Conservation (phyloP, 1,284 basidiomycete genomes). For the Cryptococcus sp. region DNA sequence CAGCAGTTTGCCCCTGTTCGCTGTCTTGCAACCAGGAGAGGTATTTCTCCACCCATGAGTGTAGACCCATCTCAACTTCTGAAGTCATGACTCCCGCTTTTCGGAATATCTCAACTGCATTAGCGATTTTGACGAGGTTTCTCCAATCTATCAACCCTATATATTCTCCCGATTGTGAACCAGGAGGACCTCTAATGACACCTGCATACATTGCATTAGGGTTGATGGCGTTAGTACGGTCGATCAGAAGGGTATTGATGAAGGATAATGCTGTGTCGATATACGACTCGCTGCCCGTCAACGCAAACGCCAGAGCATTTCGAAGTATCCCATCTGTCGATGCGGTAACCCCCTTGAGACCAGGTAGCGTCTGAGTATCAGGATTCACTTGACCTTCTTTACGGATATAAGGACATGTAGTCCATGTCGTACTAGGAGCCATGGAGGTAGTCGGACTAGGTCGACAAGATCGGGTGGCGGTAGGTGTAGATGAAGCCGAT, state of each 20-base stretch:
- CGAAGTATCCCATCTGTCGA: neutral
- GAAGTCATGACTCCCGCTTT: too few species aligned
- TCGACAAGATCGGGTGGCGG: too few species aligned
- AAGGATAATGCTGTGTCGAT: slow-evolving; percentile 47
- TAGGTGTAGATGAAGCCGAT: too few species aligned
- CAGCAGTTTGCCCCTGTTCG: slow-evolving; percentile 53
- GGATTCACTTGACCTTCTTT: too few species aligned
- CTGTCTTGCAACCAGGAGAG: slow-evolving; percentile 57
- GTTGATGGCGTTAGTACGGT: slow-evolving; percentile 56
- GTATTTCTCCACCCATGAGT: too few species aligned
- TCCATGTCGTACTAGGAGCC: too few species aligned
- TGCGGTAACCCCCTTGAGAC: neutral
- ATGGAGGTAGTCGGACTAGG: too few species aligned
- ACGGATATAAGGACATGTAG: too few species aligned
- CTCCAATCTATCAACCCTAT: slow-evolving; percentile 57
- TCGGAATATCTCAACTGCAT: slow-evolving; percentile 55
- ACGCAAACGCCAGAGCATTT: neutral
- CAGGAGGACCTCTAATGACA: slow-evolving; percentile 59
- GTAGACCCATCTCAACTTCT: too few species aligned
- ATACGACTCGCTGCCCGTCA: slow-evolving; percentile 20
- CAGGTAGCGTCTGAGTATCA: too few species aligned
- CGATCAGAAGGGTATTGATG: slow-evolving; percentile 46
- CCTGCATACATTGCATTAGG: slow-evolving; percentile 63
- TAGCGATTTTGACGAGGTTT: slow-evolving; percentile 59
- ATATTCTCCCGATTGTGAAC: slow-evolving; percentile 53